These are phyloP conservation scores for Panaeolus cyanescens DNA, from an alignment of 768 basidiomycete species.

Conservation along the genomic window DNA sequence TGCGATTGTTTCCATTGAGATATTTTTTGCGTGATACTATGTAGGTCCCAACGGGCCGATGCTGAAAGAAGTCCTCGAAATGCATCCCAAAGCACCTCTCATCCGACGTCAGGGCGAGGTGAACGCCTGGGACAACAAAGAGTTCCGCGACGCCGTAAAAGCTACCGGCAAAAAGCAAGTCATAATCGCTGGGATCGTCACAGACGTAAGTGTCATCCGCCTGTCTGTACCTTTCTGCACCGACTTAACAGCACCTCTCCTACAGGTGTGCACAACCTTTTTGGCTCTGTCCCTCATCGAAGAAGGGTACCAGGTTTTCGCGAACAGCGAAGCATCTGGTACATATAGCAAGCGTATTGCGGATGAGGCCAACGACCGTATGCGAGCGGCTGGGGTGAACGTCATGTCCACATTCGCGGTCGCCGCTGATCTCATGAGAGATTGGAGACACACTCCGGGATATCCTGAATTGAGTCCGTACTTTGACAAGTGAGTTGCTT, in stretches of 20 bases:
- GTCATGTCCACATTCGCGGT: slow-evolving; percentile 47
- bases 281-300: slow-evolving; percentile 45
- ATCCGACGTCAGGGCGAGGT: slow-evolving; percentile 52
- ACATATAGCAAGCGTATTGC: slow-evolving; percentile 40
- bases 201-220: slow-evolving; percentile 37
- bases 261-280: slow-evolving; percentile 50
- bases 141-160: slow-evolving; percentile 46
- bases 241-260: neutral
- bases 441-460: slow-evolving; percentile 53
- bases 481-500: slow-evolving; percentile 47
- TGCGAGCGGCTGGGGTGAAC: slow-evolving; percentile 48
- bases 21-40: neutral
- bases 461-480: slow-evolving; percentile 41
- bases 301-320: slow-evolving; percentile 50
- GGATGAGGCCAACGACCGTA: slow-evolving; percentile 46
- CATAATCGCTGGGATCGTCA: slow-evolving; percentile 51
- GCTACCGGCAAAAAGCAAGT: slow-evolving; percentile 52
- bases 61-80: slow-evolving; percentile 42
- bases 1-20: too few species aligned
- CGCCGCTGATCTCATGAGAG: slow-evolving; percentile 47
- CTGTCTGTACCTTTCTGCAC: neutral
- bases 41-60: slow-evolving; percentile 51
- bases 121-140: slow-evolving; percentile 52
- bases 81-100: slow-evolving; percentile 45
- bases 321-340: slow-evolving; percentile 49